Evolutionary conservation across 768 basidiomycete species (phyloP), one percentile per base, ranked within the genome.

Genomic region (Nidularia pulvinata): DNA sequence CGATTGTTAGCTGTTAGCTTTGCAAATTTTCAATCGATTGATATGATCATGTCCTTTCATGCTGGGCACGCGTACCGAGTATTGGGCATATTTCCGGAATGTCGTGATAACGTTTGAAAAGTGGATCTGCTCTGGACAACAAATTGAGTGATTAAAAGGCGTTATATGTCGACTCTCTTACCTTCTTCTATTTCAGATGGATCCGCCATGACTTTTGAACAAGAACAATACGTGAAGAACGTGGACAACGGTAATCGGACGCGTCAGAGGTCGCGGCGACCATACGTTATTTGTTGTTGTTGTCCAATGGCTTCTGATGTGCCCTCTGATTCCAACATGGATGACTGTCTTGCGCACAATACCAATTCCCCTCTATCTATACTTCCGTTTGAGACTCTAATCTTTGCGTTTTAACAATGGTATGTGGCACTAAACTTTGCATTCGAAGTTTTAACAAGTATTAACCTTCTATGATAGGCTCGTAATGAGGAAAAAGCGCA

Each of bases 401-500:
- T 16, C 13, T 36, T 35, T 9, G 10, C 7, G 9, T 19, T 42
- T 13, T 51, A 54, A 49, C 25, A 54, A 54, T 54, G 53, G 53
- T 54, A 5, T 36, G 48, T 37, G 50, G 57, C 53, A 35, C 61
- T 63, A 59, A 59, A 59, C 48, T 32, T 42, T 35, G 51, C 56
- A 37, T 44, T 36, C 16, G 33, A 9, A 14, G 7, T 34, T 49
- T 25, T 42, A 5, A 32, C 11, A 53, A 30, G 25, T 22, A 22
- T 4, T 22, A 6, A 25, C 30, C 9, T 33, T 43, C 16, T 32
- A 7, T 34, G 44, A 30, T 58, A 93, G 95, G 95, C 95, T 57
- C 89, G 95, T 70, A 98, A 98, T 88, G 91, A 95, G 69, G 96
- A 98, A 72, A 99, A 98, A 69, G 93, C 95, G 1, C 95, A 96